phyloP scores from a whole-genome alignment of 176 grass and related monocot species.

The Raddia distichophylla region DNA sequence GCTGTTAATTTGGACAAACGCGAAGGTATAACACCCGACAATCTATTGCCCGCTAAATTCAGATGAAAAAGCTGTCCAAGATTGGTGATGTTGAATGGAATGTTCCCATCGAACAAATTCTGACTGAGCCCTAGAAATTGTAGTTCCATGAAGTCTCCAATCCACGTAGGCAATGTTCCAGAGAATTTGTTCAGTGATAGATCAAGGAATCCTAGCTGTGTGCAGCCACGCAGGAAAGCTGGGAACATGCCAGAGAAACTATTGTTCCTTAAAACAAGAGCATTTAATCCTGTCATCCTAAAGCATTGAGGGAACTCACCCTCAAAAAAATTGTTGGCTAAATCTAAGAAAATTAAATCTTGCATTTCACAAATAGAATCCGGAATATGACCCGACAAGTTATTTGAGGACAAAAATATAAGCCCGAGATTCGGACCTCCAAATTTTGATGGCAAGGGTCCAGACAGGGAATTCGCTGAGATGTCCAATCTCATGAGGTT shows the following conservation, averaged over 20 bases:
- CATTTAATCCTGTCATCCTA: background rate
- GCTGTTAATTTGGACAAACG: background rate
- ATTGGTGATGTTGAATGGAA: constrained; percentile 22
- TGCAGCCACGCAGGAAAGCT: no score
- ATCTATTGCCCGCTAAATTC: constrained; percentile 39
- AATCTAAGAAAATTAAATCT: background rate
- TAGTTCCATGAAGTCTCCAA: background rate
- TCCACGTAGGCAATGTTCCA: background rate
- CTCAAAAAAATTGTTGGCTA: constrained; percentile 13
- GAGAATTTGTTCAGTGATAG: background rate
- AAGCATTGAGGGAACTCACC: constrained; percentile 16
- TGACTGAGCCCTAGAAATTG: background rate
- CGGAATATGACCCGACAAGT: constrained; percentile 27
- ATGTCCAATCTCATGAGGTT: background rate
- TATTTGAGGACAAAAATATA: constrained; percentile 18
- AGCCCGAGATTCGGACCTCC: background rate
- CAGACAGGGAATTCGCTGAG: background rate
- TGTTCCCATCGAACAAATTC: constrained; percentile 37
- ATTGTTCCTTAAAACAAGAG: background rate
- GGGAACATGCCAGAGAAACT: background rate
- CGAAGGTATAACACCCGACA: constrained; percentile 32
- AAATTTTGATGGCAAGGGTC: background rate
- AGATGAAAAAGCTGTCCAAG: constrained; percentile 28
- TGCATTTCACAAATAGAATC: constrained; percentile 31
- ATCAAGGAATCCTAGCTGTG: no score